Evolutionary conservation across 2,329 filamentous ascomycete genomes (phyloP).

Genomic region (Mariannaea elegans): DNA sequence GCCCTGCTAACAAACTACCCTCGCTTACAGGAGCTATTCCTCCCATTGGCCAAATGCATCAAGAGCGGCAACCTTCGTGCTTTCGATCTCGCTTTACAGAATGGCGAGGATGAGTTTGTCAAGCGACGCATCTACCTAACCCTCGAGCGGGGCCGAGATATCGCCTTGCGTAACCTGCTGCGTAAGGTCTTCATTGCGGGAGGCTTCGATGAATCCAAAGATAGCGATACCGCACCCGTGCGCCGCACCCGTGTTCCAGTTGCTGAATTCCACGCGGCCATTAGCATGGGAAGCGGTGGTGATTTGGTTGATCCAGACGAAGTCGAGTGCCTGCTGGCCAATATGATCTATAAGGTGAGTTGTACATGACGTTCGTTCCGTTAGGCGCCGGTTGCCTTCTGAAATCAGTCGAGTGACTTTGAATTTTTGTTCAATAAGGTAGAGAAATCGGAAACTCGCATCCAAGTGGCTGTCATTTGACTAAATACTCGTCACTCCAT

Average conservation of each 20-base stretch:
- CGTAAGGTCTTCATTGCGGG: constrained; percentile 89
- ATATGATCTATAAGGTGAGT: constrained; percentile 96
- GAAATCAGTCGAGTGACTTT: not conserved
- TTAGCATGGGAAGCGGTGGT: constrained; percentile 75
- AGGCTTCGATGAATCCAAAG: constrained; percentile 81
- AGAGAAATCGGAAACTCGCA: constrained; percentile 14
- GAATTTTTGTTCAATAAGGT: not conserved
- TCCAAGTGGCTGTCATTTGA: constrained; percentile 33
- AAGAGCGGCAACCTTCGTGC: constrained; percentile 81
- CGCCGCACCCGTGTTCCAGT: constrained; percentile 83
- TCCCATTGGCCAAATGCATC: constrained; percentile 81
- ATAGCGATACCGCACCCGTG: constrained; percentile 68
- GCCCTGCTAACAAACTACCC: constrained; percentile 79
- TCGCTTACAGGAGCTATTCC: constrained; percentile 78
- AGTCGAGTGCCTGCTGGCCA: constrained; percentile 93
- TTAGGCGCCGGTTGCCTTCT: constrained; percentile 21
- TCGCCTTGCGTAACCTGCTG: constrained; percentile 89
- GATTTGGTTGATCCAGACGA: constrained; percentile 84
- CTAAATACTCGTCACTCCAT: constrained; percentile 38
- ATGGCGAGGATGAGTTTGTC: constrained; percentile 91
- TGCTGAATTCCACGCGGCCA: constrained; percentile 83
- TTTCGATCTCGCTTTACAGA: constrained; percentile 83
- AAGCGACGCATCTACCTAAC: constrained; percentile 94
- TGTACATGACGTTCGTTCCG: constrained; percentile 12
- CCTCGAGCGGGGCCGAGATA: constrained; percentile 89